These are phyloP conservation scores for Pisolithus microcarpus DNA, from an alignment of 768 basidiomycete species.

Conservation along the genomic window DNA sequence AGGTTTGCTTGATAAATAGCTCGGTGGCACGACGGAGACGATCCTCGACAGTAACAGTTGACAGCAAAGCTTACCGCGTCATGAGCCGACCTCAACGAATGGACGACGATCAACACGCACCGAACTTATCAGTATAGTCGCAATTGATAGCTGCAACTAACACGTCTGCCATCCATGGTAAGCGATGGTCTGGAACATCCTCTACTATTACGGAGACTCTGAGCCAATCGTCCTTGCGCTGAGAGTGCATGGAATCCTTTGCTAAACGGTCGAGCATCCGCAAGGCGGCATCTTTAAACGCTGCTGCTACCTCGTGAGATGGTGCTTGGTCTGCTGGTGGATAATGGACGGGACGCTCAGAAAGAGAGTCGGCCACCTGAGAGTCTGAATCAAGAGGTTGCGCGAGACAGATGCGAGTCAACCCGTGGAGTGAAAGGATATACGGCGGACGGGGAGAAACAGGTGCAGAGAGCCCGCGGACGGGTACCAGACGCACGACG, in stretches of 20 bases:
- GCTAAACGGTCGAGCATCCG: slow-evolving; percentile 60
- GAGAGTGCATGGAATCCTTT: slow-evolving; percentile 34
- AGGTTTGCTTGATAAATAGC: slow-evolving; percentile 66
- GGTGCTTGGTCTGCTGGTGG: slow-evolving; percentile 37
- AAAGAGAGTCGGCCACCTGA: slow-evolving; percentile 25
- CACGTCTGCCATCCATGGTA: slow-evolving; percentile 73
- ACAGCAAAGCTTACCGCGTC: slow-evolving; percentile 45
- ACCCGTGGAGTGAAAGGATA: slow-evolving; percentile 64
- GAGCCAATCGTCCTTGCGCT: slow-evolving; percentile 58
- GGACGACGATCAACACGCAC: slow-evolving; percentile 32
- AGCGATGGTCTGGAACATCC: slow-evolving; percentile 55
- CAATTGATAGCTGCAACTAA: slow-evolving; percentile 50
- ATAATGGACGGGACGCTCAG: slow-evolving; percentile 41
- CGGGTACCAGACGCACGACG: slow-evolving; percentile 61
- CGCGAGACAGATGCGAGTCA: slow-evolving; percentile 56
- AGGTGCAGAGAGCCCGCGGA: slow-evolving; percentile 35
- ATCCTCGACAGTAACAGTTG: slow-evolving; percentile 50
- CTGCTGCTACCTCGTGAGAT: slow-evolving; percentile 46
- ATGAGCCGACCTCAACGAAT: background rate
- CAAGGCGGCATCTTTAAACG: slow-evolving; percentile 64
- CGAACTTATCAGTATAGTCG: slow-evolving; percentile 66
- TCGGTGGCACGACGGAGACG: slow-evolving; percentile 62
- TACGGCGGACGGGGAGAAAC: slow-evolving; percentile 45
- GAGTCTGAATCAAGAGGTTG: slow-evolving; percentile 28
- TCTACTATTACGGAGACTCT: slow-evolving; percentile 69